phyloP scores from a whole-genome alignment of 1,139 yeast species.

The Zygotorulaspora mrakii region DNA sequence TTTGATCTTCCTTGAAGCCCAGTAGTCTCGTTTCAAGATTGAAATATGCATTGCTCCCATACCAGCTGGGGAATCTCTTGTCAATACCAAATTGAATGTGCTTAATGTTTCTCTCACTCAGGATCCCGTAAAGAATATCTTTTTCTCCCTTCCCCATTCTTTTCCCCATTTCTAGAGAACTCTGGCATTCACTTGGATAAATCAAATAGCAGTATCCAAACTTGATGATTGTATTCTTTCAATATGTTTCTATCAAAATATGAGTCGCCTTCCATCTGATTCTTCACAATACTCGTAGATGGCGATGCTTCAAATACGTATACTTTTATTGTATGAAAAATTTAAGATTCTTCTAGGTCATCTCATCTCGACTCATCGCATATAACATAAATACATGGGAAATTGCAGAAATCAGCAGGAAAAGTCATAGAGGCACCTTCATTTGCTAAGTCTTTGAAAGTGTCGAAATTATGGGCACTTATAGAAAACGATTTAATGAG shows the following conservation, averaged over 20 bases:
- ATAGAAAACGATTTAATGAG: constrained; percentile 75
- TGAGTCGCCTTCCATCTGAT: neutral
- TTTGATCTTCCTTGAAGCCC: constrained; percentile 18
- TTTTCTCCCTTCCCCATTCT: constrained; percentile 21
- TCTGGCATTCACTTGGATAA: neutral
- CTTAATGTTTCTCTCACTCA: constrained; percentile 58
- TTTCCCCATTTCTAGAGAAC: neutral
- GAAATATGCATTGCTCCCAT: constrained; percentile 78
- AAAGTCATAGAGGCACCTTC: neutral
- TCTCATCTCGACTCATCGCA: constrained; percentile 24
- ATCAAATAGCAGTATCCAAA: neutral
- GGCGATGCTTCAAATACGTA: constrained; percentile 7
- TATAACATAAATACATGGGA: constrained; percentile 1
- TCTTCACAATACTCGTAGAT: constrained; percentile 6
- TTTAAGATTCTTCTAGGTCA: constrained; percentile 24
- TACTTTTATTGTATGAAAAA: constrained; percentile 3
- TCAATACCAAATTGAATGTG: constrained; percentile 58
- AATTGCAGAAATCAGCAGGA: no score
- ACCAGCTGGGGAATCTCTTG: constrained; percentile 73
- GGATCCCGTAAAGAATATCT: constrained; percentile 53
- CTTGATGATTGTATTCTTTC: no score
- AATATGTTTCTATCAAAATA: neutral
- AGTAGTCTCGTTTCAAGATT: constrained; percentile 35
- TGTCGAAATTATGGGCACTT: constrained; percentile 60
- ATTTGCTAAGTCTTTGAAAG: neutral